Base-by-base conservation (phyloP, 1,284 basidiomycete species). In the Microbotryum saponariae region DNA sequence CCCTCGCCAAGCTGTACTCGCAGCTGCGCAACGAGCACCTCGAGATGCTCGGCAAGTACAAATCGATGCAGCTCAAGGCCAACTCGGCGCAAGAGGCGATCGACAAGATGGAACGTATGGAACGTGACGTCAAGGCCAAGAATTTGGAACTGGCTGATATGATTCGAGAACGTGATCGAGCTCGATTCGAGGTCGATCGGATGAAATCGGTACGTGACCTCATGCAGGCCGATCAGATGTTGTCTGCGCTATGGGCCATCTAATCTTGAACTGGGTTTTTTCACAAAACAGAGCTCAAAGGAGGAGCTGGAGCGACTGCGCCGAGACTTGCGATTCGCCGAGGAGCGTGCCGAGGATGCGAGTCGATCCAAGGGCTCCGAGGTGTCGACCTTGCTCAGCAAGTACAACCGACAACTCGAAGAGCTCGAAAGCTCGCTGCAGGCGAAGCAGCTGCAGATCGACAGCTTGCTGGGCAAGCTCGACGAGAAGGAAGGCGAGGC, bases 11-110 rank as follows among this genome's bases (percentile, higher is more conserved):
- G 77, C 83, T 99, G 9, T 99, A 99, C 81, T 96, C 91, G 71
- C 96, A 98, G 76, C 84, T 99, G 14, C 88, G 96, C 51, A 88
- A 89, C 42, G 96, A 98, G 76, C 96, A 99, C 76, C 81, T 99
- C 58, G 96, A 99, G 72, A 89, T 98, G 85, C 84, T 99, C 54
- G 84, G 86, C 72, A 97, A 96, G 78, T 94, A 90, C 81, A 98
- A 98, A 80, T 88, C 91, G 73, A 84, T 96, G 82, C 93, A 98
- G 75, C 83, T 98, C 72, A 97, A 97, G 77, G 96, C 96, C 23
- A 96, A 93, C 75, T 97, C 92, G 58, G 93, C 96, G 0, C 94
- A 97, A 76, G 96, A 98, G 77, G 91, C 94, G n/a, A 88, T 98
- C 57, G 94, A 98, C 77, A 87, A 87, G 73, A 97, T 98, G 92